phyloP scores from a whole-genome alignment of 106 monocot species.

The Dioscorea dumetorum region DNA sequence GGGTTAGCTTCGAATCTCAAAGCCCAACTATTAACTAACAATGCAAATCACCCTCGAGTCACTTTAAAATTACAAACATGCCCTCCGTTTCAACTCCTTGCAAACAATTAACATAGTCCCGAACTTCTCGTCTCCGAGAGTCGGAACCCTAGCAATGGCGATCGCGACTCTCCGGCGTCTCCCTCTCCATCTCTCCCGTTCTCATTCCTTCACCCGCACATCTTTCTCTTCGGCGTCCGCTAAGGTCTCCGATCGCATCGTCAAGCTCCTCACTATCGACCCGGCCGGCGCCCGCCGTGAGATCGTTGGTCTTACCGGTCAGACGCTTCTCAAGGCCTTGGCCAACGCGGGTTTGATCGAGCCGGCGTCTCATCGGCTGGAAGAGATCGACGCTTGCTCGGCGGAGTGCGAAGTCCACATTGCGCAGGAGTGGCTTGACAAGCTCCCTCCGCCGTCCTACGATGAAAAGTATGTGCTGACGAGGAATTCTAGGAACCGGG shows the following conservation, averaged over 20 bases:
- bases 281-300: conserved; percentile 52
- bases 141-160: conserved; percentile 34
- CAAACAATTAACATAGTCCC: no score
- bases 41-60: no score
- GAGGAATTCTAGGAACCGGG: conserved; percentile 59
- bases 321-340: conserved; percentile 71
- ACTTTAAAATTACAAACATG: no score
- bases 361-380: conserved; percentile 86
- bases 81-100: no score
- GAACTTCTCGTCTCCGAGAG: not conserved
- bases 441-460: conserved; percentile 61
- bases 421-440: conserved; percentile 90
- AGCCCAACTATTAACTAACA: no score
- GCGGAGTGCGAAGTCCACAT: conserved; percentile 93
- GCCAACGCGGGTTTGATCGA: conserved; percentile 66
- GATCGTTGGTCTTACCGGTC: conserved; percentile 72
- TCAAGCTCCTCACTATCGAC: conserved; percentile 78
- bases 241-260: conserved; percentile 91
- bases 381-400: conserved; percentile 94
- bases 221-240: conserved; percentile 30
- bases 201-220: not conserved
- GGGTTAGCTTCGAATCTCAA: no score
- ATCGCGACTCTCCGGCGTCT: conserved; percentile 52
- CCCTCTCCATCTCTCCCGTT: not conserved
- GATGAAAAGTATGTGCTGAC: conserved; percentile 81